Conservation (phyloP, 73 alveolate genomes). For the Uronychia setigera region DNA sequence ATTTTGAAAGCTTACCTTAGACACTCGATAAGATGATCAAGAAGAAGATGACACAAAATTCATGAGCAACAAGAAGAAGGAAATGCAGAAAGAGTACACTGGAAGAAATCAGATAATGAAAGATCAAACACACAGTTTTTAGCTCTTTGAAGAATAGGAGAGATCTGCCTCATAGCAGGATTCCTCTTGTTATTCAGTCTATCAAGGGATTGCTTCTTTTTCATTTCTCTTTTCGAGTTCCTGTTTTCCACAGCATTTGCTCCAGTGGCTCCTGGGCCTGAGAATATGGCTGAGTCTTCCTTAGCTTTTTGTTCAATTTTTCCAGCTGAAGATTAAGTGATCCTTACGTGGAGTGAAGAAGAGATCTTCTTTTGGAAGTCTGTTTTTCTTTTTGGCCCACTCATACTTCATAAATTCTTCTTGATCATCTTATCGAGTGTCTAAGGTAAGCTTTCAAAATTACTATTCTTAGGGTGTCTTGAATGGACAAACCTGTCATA, state of each 20-base stretch:
- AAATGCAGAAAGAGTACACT: not conserved
- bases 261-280: not conserved
- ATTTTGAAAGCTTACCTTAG: too few relatives aligned
- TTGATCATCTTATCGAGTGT: not conserved
- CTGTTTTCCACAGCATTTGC: not conserved
- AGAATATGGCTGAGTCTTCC: too few relatives aligned
- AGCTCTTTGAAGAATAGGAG: not conserved
- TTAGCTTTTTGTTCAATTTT: too few relatives aligned
- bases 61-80: not conserved
- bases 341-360: not conserved
- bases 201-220: not conserved
- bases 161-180: not conserved
- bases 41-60: not conserved
- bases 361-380: not conserved
- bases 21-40: not conserved
- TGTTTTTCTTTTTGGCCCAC: not conserved
- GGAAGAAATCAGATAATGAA: conserved; percentile 22
- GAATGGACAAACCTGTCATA: not conserved
- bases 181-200: not conserved
- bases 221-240: not conserved
- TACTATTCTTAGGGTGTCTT: not conserved
- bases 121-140: too few relatives aligned
- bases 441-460: too few relatives aligned
- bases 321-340: too few relatives aligned
- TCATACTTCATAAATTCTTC: not conserved